Evolutionary conservation across 169 alveolate species (phyloP), one percentile per base, ranked within the genome.

Genomic region (Eimeria praecox): DNA sequence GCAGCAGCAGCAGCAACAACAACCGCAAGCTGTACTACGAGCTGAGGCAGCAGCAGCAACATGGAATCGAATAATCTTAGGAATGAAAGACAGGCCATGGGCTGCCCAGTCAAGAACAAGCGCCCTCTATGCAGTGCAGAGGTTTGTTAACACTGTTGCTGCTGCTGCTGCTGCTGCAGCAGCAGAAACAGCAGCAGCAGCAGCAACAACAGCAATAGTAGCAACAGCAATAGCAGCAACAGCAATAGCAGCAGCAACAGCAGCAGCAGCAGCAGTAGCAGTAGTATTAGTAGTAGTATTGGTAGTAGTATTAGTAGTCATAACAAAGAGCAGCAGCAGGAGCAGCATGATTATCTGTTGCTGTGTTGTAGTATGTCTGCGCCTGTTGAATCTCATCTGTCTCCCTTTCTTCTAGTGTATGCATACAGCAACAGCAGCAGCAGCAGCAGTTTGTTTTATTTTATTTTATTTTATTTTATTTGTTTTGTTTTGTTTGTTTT

Each of bases 61-160:
- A 3, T 85, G 92, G 92, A 80, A 85, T 5, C 14, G 42, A 24
- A 35, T 85, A 42, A 85, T 85, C 38, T 3, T 3, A 12, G 92
- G 92, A 8, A 85, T 85, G 92, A 42, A 52, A 44, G 56, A 59
- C 16, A 52, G 80, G 62, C 92, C 92, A 16, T 85, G 92, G 92
- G 59, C 24, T 9, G 92, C 92, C 2, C 92, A 85, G 80, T 54
- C 92, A 52, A 85, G 92, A 38, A 38, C 92, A 14, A 85, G 78
- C 80, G 92, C 92, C 22, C 42, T 85, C 38, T 85, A 85, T 44
- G 92, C 92, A 20, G 80, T 85, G 42, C 92, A 85, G 78, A 52
- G 92, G 92, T 85, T 56, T 59, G 52, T 33, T 20, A 40, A 20
- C 35, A 54, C 54, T n/a, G n/a, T n/a, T n/a, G n/a, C n/a, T n/a